Percentiles rank a stretch among this genome's conserved stretches.
These are phyloP conservation scores for Solanum pennellii DNA, from an alignment of 257 asterid species.

Conservation along the genomic window DNA sequence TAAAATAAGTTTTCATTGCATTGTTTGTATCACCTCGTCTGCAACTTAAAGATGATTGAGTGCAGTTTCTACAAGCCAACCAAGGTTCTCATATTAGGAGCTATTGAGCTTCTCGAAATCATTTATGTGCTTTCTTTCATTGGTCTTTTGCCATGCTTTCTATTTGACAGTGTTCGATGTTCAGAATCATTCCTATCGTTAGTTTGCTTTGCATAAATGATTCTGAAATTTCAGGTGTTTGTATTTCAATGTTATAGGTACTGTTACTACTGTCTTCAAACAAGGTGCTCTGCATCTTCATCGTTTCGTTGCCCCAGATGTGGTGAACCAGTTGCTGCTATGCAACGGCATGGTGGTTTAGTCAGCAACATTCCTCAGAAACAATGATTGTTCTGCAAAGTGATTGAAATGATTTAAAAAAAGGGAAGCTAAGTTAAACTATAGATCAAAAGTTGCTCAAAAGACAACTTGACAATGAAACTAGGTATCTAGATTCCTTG, in stretches of 20 bases:
- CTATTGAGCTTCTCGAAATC: background rate
- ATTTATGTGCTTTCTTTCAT: background rate
- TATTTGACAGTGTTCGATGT: background rate
- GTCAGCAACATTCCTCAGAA: conserved; percentile 9
- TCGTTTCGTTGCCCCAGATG: conserved; percentile 80
- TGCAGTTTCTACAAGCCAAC: background rate
- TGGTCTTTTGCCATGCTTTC: background rate
- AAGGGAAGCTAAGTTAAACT: conserved; percentile 1
- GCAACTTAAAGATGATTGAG: background rate
- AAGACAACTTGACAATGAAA: conserved; percentile 9
- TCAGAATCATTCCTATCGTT: background rate
- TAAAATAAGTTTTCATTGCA: background rate
- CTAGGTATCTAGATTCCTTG: conserved; percentile 18
- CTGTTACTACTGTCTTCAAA: conserved; percentile 83
- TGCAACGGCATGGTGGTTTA: conserved; percentile 61
- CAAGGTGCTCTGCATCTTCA: conserved; percentile 68
- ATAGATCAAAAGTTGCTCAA: conserved; percentile 4
- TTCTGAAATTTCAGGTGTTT: background rate
- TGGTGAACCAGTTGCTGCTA: conserved; percentile 72
- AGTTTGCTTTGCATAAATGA: background rate
- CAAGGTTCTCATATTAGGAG: background rate
- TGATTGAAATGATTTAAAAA: background rate
- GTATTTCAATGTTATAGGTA: conserved; percentile 38
- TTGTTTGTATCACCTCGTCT: background rate
- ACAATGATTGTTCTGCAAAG: conserved; percentile 21